phyloP scores from a whole-genome alignment of 257 asterid species.

The Leptodermis oblonga region DNA sequence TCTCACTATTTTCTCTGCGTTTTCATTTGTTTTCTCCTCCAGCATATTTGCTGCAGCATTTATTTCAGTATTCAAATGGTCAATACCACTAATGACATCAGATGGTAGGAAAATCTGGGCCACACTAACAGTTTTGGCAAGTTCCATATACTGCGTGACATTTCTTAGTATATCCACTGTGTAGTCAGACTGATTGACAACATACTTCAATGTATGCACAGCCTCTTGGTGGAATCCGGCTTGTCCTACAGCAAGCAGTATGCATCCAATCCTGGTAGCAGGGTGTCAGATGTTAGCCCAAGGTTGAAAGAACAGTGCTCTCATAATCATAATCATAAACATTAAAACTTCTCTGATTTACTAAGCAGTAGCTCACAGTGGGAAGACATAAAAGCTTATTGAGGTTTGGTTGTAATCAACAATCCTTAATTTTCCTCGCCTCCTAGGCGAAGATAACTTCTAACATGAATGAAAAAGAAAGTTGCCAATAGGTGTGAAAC shows the following conservation, averaged over 20 bases:
- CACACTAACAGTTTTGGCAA: conserved; percentile 80
- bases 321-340: background rate
- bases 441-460: background rate
- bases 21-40: conserved; percentile 64
- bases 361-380: background rate
- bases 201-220: conserved; percentile 62
- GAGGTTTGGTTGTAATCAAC: background rate
- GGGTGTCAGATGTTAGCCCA: conserved; percentile 12
- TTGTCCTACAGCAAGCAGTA: conserved; percentile 92
- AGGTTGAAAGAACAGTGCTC: conserved; percentile 3
- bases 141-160: conserved; percentile 64
- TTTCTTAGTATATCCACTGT: conserved; percentile 81
- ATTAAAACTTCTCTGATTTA: background rate
- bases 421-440: background rate
- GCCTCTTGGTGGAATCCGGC: conserved; percentile 75
- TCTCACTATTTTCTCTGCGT: conserved; percentile 52
- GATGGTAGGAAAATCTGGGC: conserved; percentile 90
- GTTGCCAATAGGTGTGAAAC: background rate
- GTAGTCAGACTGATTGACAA: conserved; percentile 91
- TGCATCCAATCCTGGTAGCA: conserved; percentile 74
- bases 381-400: background rate
- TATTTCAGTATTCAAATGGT: conserved; percentile 57
- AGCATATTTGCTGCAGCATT: conserved; percentile 66
- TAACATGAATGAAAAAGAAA: background rate
- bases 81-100: conserved; percentile 66